Evolutionary conservation across 2,329 filamentous ascomycete species (phyloP).

Genomic region (Colletotrichum siamense): DNA sequence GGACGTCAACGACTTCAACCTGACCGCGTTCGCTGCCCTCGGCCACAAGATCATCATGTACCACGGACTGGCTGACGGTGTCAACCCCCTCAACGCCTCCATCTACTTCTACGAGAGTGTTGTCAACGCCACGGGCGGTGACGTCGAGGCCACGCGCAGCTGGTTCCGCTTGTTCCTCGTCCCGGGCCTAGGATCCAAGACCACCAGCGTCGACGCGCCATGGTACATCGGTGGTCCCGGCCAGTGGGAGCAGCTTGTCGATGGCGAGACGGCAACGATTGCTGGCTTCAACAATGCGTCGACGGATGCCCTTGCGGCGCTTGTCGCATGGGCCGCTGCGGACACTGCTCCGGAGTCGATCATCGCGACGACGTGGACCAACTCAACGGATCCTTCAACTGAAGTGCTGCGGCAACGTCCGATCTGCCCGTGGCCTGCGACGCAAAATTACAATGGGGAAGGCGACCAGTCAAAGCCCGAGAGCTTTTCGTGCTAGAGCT

Average conservation of each 20-base stretch:
- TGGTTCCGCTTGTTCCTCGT: constrained; percentile 57
- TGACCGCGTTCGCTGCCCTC: constrained; percentile 38
- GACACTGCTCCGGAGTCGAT: constrained; percentile 34
- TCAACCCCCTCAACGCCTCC: constrained; percentile 40
- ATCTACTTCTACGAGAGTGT: constrained; percentile 41
- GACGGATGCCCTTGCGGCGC: constrained; percentile 43
- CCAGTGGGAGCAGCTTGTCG: constrained; percentile 21
- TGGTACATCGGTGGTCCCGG: constrained; percentile 43
- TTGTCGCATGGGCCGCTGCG: constrained; percentile 43
- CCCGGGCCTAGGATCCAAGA: constrained; percentile 53
- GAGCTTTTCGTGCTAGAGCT: neutral
- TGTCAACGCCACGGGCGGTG: constrained; percentile 41
- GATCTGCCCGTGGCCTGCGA: constrained; percentile 46
- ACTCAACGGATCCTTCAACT: constrained; percentile 26
- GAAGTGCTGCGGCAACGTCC: constrained; percentile 49
- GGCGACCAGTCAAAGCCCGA: neutral
- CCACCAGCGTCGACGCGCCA: constrained; percentile 40
- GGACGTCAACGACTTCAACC: constrained; percentile 41
- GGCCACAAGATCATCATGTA: constrained; percentile 50
- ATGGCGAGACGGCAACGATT: constrained; percentile 29
- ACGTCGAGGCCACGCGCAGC: constrained; percentile 40
- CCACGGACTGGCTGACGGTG: constrained; percentile 45
- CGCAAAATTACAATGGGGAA: neutral
- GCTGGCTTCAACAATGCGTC: constrained; percentile 38
- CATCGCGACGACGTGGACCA: constrained; percentile 39